Conservation (phyloP, 1,139 yeast species). For the Zhuliangozyma blackwelliae region DNA sequence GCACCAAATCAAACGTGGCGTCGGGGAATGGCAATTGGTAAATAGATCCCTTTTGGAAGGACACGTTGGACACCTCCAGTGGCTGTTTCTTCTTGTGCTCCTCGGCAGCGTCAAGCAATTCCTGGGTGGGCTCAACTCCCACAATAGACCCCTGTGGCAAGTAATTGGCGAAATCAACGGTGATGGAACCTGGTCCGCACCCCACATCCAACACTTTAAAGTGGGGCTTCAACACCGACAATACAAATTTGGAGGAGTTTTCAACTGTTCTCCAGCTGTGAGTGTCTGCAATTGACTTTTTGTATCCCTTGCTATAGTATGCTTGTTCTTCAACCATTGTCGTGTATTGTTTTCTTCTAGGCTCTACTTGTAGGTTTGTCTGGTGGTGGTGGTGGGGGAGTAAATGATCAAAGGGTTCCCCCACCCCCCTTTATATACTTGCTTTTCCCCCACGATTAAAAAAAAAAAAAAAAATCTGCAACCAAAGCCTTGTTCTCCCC, state of each 20-base stretch:
- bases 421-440: too few relatives aligned
- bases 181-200: conserved; percentile 41
- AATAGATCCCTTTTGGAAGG: conserved; percentile 27
- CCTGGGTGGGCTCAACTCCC: conserved; percentile 32
- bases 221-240: conserved; percentile 23
- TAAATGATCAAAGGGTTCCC: too few relatives aligned
- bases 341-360: too few relatives aligned
- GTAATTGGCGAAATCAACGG: conserved; percentile 29
- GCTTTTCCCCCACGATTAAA: too few relatives aligned
- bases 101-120: conserved; percentile 24
- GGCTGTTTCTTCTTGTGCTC: conserved; percentile 13
- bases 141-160: conserved; percentile 22
- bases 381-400: too few relatives aligned
- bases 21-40: conserved; percentile 30
- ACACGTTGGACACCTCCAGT: conserved; percentile 16
- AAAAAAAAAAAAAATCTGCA: too few relatives aligned
- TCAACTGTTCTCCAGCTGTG: conserved; percentile 34
- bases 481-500: too few relatives aligned
- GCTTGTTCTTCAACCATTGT: conserved; percentile 13
- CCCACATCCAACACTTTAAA: conserved; percentile 36
- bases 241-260: conserved; percentile 23
- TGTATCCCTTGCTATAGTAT: conserved; percentile 21
- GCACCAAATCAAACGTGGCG: conserved; percentile 33
- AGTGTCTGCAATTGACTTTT: conserved; percentile 20
- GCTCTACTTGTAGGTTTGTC: too few relatives aligned